Conservation (phyloP, 345 rosid genomes). For the Cardamine occulta region DNA sequence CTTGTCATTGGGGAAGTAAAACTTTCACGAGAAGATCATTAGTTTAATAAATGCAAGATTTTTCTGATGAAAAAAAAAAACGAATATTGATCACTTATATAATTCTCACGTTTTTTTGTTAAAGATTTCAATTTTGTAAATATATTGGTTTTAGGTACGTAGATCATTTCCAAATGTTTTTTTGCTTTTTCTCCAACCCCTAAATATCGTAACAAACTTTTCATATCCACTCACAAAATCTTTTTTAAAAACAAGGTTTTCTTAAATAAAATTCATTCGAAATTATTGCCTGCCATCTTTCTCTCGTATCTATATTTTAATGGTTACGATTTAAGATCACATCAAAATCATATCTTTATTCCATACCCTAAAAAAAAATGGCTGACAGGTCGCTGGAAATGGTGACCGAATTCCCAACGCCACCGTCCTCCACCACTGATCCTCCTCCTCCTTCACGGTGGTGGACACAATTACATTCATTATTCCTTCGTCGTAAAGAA, state of each 20-base stretch:
- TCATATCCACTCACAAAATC: neutral
- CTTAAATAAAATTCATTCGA: neutral
- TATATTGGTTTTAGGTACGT: no score
- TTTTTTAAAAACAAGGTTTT: neutral
- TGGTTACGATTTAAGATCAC: neutral
- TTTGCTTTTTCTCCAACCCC: neutral
- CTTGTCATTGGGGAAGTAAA: neutral
- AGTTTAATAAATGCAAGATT: no score
- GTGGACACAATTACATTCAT: slow-evolving; percentile 11
- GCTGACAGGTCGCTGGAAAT: no score
- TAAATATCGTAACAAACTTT: neutral
- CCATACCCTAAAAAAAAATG: neutral
- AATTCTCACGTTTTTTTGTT: no score
- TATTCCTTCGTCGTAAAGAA: neutral
- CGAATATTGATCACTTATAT: no score
- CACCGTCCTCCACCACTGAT: neutral
- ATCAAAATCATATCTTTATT: neutral
- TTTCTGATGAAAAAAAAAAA: no score
- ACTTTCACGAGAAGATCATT: no score
- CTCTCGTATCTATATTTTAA: neutral
- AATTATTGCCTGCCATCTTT: neutral
- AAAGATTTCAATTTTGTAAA: no score
- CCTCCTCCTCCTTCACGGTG: slow-evolving; percentile 17
- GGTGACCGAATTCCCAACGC: no score
- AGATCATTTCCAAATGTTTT: no score